Base-by-base conservation (phyloP, 805 yeast species). In the Candida easanensis region DNA sequence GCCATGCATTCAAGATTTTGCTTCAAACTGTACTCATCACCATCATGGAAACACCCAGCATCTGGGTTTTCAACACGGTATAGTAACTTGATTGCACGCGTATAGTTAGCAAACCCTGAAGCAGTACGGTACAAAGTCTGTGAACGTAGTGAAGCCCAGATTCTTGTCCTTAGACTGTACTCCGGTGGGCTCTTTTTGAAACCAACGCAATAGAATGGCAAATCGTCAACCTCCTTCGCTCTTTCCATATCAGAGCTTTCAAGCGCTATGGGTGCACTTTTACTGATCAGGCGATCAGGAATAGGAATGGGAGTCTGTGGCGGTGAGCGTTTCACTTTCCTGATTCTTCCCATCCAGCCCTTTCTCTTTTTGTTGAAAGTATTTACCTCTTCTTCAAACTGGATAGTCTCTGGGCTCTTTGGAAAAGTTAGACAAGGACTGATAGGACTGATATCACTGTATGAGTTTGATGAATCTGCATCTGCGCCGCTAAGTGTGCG, bases 71-170 rank as follows among this genome's bases (percentile, higher is more conserved):
- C 96, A 33, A 83, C 75, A 34, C 82, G 66, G 53, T 80, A 79
- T 6, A 88, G 68, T 20, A 88, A 65, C 50, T 80, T 81, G 23
- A 89, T 73, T 0, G 96, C 96, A 28, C 74, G 73, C 13, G 76
- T 69, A 58, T 88, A 88, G 58, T 88, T 88, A 77, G 77, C 77
- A 57, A 89, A 88, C 0, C 97, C 96, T 0, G 90, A 78, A 3
- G 87, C 71, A 0, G 97, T 88, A 31, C 96, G 69, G 57, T 82
- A 89, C 41, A 88, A 68, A 0, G 96, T 88, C 58, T 88, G 97
- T 2, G 87, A 77, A 55, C 96, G 71, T 41, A 85, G 64, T 0
- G 96, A 86, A 0, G 95, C 86, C 97, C 97, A 88, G 2, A 88
- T 73, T 56, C 96, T 71, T 0, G 96, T 88, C 60, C 95, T 68